Evolutionary conservation across 129 eudicot genomes (phyloP), one percentile per base, ranked within the genome.

Genomic region (Oenanthe sinensis): DNA sequence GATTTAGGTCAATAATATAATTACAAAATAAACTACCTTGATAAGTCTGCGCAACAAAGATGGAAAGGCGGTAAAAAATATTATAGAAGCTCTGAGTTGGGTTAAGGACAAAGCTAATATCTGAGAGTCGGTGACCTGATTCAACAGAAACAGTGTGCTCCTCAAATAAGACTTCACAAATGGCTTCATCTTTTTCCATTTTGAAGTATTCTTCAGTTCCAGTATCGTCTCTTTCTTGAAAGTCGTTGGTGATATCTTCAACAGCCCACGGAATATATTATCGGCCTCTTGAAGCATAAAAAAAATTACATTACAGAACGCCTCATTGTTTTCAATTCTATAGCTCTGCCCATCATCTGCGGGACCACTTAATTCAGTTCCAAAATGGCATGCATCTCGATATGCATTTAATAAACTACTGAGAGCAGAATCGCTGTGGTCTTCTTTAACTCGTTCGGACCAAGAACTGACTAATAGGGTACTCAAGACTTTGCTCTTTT

Each of bases 321-420:
- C 83, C 40, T 87, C 95, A 58, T 85, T 86, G 85, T 82, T 83
- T 54, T 90, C 89, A 83, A 92, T 80, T 72, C 17, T 76, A 28
- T 81, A 87, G 79, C 49, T 39, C 60, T 73, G 20, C 54, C 30
- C 75, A 67, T 55, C 52, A 39, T 71, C 87, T 82, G 77, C 8
- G 36, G 33, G 65, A 8, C 89, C 87, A 67, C 79, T 75, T 73
- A 89, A 89, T 81, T 90, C 96, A 16, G 86, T 71, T 78, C 97
- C 97, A 77, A 86, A 86, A 82, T 89, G 99, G 83, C 97, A 96
- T 52, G 95, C 99, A 70, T 94, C 87, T 43, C 97, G 97, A 83
- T 92, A 92, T 17, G 96, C 99, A 78, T 96, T 96, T 55, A 96
- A 75, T 9, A 96, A 89, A 82, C 85, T 82, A 33, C 77, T 82